Evolutionary conservation across 208 protist genomes (phyloP).

Genomic region (Leishmania tropica): DNA sequence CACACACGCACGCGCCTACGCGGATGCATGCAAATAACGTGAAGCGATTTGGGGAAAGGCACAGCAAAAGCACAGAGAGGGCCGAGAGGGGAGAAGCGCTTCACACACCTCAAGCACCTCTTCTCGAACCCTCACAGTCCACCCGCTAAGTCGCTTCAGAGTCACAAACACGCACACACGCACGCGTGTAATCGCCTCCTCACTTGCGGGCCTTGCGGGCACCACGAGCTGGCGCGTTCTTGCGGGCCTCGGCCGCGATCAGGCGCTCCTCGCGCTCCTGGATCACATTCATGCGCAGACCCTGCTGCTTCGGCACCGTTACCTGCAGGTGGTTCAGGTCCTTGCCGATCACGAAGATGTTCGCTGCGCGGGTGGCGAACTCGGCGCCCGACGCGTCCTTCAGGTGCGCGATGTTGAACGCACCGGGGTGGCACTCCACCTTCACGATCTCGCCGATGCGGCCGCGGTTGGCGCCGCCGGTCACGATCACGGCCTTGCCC

Average conservation of each 20-base stretch:
- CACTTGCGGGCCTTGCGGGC: slow-evolving; percentile 71
- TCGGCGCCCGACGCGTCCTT: slow-evolving; percentile 90
- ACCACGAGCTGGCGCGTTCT: slow-evolving; percentile 41
- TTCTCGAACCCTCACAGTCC: background rate
- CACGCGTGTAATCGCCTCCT: background rate
- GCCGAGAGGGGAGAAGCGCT: background rate
- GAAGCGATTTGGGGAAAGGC: background rate
- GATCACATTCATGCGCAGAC: slow-evolving; percentile 92
- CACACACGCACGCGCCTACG: background rate
- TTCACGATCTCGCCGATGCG: slow-evolving; percentile 97
- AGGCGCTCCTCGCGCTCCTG: slow-evolving; percentile 89
- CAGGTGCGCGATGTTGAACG: slow-evolving; percentile 98
- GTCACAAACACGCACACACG: background rate
- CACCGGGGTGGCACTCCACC: slow-evolving; percentile 95
- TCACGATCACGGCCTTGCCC: slow-evolving; percentile 97
- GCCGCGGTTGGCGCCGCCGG: slow-evolving; percentile 97
- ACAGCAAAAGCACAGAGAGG: background rate
- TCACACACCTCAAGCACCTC: background rate
- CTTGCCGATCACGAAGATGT: slow-evolving; percentile 99
- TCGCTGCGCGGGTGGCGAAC: slow-evolving; percentile 98
- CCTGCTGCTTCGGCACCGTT: slow-evolving; percentile 96
- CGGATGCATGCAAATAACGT: background rate
- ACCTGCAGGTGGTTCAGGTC: slow-evolving; percentile 89
- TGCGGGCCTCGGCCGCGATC: slow-evolving; percentile 76
- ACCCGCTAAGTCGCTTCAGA: background rate